Conservation (phyloP, 129 eudicot genomes). For the Tanacetum coccineum region DNA sequence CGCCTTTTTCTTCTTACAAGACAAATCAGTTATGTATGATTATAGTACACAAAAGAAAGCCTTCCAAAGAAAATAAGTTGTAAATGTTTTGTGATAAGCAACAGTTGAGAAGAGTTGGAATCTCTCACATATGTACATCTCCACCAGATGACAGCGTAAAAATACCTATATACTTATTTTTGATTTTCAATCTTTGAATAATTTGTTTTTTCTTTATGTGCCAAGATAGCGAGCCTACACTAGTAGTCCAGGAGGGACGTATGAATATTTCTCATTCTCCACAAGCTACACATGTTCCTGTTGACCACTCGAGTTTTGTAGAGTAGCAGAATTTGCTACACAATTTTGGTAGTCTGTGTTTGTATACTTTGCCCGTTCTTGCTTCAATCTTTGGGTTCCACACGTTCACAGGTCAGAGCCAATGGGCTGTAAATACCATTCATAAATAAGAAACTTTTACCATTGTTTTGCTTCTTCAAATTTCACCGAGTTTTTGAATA, state of each 20-base stretch:
- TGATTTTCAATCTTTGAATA: not conserved
- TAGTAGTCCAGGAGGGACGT: conserved; percentile 52
- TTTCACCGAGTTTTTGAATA: not conserved
- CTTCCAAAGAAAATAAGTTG: not conserved
- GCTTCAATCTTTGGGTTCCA: conserved; percentile 41
- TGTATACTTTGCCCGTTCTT: conserved; percentile 28
- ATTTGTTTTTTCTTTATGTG: conserved; percentile 40
- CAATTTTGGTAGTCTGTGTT: conserved; percentile 23
- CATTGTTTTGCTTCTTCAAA: not conserved
- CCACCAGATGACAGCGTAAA: not conserved
- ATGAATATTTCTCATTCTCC: conserved; percentile 93
- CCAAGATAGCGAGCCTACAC: conserved; percentile 53
- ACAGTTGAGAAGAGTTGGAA: not conserved
- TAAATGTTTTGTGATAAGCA: not conserved
- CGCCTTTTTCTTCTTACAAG: not conserved
- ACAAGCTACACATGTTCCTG: conserved; percentile 62
- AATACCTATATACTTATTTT: too few relatives aligned
- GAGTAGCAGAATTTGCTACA: conserved; percentile 89
- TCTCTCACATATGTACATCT: not conserved
- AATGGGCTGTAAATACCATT: conserved; percentile 40
- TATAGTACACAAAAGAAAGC: not conserved
- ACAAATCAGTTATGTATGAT: not conserved
- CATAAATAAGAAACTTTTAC: not conserved
- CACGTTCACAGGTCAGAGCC: conserved; percentile 70
- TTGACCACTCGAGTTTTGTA: conserved; percentile 42